Conservation (phyloP, 371 early-diverging fungal species). For the Zychaea mexicana region DNA sequence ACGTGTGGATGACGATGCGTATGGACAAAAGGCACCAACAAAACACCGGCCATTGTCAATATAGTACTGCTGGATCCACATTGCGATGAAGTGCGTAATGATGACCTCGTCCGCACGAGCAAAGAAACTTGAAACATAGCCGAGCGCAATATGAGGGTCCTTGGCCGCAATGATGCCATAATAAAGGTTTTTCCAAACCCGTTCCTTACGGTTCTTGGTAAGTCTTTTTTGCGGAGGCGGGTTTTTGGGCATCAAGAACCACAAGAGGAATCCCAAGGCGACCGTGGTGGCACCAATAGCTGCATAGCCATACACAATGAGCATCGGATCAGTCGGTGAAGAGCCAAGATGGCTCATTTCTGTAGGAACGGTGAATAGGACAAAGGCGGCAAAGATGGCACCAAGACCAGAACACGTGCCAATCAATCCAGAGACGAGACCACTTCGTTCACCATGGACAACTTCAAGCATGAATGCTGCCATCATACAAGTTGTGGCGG, state of each 20-base stretch:
- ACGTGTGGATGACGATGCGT: conserved; percentile 53
- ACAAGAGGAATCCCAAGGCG: conserved; percentile 31
- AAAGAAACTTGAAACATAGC: conserved; percentile 62
- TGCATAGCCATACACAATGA: conserved; percentile 3
- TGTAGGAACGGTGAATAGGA: conserved; percentile 43
- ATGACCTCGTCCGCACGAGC: conserved; percentile 80
- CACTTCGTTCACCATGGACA: conserved; percentile 49
- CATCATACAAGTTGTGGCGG: conserved; percentile 74
- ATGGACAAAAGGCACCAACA: conserved; percentile 33
- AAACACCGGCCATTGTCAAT: conserved; percentile 57
- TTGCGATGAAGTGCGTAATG: conserved; percentile 71
- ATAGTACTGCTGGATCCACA: conserved; percentile 73
- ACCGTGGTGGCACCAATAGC: conserved; percentile 49
- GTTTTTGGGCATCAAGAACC: conserved; percentile 40
- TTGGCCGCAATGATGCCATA: conserved; percentile 42
- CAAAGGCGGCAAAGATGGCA: conserved; percentile 51
- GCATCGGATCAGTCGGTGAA: conserved; percentile 8
- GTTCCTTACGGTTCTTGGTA: not conserved
- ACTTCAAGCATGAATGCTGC: conserved; percentile 55
- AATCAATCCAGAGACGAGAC: conserved; percentile 52
- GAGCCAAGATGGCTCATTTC: conserved; percentile 19
- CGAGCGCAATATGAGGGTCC: conserved; percentile 63
- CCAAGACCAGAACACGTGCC: conserved; percentile 61
- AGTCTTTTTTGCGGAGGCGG: not conserved
- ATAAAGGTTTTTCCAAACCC: not conserved